A percentile compares a stretch with the other conserved stretches of the same genome.
Conservation (phyloP, 371 early-diverging fungal genomes). For the Syncephalastrum monosporum region DNA sequence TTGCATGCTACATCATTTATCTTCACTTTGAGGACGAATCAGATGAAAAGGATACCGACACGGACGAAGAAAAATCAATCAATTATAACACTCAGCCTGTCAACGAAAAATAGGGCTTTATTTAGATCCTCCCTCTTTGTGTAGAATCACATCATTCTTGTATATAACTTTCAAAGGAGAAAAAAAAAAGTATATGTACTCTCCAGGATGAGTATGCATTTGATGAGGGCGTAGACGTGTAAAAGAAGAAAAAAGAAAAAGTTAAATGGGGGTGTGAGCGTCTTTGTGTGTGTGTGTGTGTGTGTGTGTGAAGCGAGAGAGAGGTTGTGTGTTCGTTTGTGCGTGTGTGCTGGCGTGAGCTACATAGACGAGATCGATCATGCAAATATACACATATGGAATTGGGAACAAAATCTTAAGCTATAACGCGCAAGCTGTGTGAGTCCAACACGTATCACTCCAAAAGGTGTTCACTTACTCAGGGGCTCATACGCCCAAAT, state of each 20-base stretch:
- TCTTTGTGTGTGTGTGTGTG: background rate
- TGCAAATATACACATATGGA: slow-evolving; percentile 8
- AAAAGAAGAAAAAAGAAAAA: slow-evolving; percentile 2
- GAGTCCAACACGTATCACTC: background rate
- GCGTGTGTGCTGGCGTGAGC: slow-evolving; percentile 1
- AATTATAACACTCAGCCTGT: background rate
- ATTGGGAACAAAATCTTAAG: slow-evolving; percentile 1
- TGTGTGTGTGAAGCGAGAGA: background rate
- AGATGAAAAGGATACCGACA: slow-evolving; percentile 1
- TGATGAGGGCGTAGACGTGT: background rate
- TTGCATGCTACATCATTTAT: slow-evolving; percentile 13
- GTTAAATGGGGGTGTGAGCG: background rate
- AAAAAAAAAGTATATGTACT: background rate
- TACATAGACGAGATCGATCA: slow-evolving; percentile 10
- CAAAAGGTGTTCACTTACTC: slow-evolving; percentile 6
- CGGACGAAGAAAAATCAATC: background rate
- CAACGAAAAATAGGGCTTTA: slow-evolving; percentile 7
- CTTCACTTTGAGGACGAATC: slow-evolving; percentile 7
- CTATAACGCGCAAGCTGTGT: background rate
- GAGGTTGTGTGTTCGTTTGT: background rate
- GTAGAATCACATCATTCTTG: slow-evolving; percentile 2
- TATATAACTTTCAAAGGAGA: slow-evolving; percentile 6
- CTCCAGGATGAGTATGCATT: background rate
- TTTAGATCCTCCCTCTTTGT: background rate
- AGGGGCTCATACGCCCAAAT: slow-evolving; percentile 81